Conservation (phyloP, 768 basidiomycete species). For the Omphalotus guepiniiformis region DNA sequence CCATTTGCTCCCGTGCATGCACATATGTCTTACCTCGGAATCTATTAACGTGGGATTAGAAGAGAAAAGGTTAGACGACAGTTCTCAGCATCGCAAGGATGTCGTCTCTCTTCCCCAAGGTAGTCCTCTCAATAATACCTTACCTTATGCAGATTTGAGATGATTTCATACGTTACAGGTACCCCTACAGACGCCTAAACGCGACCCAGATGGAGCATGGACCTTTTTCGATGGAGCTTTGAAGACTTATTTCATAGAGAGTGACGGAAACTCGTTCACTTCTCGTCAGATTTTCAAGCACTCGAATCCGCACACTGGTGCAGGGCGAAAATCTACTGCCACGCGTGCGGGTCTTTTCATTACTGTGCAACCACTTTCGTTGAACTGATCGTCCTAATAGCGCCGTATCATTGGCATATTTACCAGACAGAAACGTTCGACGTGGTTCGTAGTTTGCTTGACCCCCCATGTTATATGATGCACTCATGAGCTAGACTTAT, state of each 20-base stretch:
- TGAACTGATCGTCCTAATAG: constrained; percentile 8
- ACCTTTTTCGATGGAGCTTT: constrained; percentile 23
- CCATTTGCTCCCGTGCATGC: too few species aligned
- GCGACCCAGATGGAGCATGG: constrained; percentile 22
- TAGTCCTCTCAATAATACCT: not conserved
- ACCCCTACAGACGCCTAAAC: constrained; percentile 15
- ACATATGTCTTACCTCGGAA: too few species aligned
- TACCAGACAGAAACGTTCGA: constrained; percentile 24
- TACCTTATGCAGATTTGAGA: not conserved
- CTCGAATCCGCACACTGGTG: constrained; percentile 21
- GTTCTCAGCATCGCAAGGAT: too few species aligned
- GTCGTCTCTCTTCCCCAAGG: constrained; percentile 21
- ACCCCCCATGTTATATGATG: not conserved
- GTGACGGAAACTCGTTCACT: constrained; percentile 15
- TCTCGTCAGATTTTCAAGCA: constrained; percentile 20
- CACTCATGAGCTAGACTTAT: not conserved
- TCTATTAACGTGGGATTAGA: too few species aligned
- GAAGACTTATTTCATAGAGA: constrained; percentile 17
- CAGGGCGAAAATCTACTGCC: constrained; percentile 21
- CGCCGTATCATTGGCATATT: constrained; percentile 25
- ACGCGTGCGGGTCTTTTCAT: constrained; percentile 15
- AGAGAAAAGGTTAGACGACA: too few species aligned
- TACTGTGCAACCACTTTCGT: not conserved
- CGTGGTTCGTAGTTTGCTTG: constrained; percentile 14
- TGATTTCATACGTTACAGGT: constrained; percentile 6